A percentile compares a stretch with the other conserved stretches of the same genome.
Evolutionary conservation across 2,329 filamentous ascomycete genomes (phyloP).

Genomic region (Fusarium armeniacum): DNA sequence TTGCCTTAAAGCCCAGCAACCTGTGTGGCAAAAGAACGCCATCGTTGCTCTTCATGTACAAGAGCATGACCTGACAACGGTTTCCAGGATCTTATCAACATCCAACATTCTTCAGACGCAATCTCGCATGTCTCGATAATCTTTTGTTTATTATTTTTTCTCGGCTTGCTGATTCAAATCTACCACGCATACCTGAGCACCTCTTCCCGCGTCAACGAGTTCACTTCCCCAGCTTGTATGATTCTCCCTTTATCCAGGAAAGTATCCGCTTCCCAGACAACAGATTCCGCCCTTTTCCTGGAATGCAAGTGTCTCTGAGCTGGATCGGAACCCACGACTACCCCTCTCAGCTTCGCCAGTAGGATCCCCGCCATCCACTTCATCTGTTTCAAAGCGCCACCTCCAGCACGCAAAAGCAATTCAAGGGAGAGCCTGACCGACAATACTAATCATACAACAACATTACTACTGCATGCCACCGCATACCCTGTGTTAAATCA

Average conservation of each 20-base stretch:
- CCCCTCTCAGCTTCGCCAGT: slow-evolving; percentile 55
- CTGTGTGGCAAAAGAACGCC: slow-evolving; percentile 25
- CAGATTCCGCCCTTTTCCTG: slow-evolving; percentile 51
- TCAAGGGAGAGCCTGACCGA: slow-evolving; percentile 53
- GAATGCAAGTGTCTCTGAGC: slow-evolving; percentile 57
- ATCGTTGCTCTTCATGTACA: slow-evolving; percentile 3
- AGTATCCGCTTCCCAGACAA: slow-evolving; percentile 44
- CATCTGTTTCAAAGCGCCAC: slow-evolving; percentile 57
- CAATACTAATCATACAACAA: slow-evolving; percentile 51
- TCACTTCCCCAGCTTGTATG: slow-evolving; percentile 44
- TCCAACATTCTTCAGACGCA: slow-evolving; percentile 41
- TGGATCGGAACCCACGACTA: slow-evolving; percentile 55
- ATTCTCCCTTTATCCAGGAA: slow-evolving; percentile 28
- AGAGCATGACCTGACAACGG: slow-evolving; percentile 32
- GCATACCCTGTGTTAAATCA: slow-evolving; percentile 53
- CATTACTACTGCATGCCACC: slow-evolving; percentile 51
- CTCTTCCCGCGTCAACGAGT: slow-evolving; percentile 39
- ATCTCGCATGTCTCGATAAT: slow-evolving; percentile 34
- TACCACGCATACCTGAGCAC: slow-evolving; percentile 40
- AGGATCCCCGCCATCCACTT: slow-evolving; percentile 51
- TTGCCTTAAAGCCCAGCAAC: slow-evolving; percentile 11
- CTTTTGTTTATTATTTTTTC: slow-evolving; percentile 42
- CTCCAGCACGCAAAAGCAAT: slow-evolving; percentile 54
- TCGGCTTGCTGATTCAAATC: slow-evolving; percentile 36
- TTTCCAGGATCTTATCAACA: slow-evolving; percentile 21